Evolutionary conservation across 2,329 filamentous ascomycete genomes (phyloP).

Genomic region (Penicillium sp.): DNA sequence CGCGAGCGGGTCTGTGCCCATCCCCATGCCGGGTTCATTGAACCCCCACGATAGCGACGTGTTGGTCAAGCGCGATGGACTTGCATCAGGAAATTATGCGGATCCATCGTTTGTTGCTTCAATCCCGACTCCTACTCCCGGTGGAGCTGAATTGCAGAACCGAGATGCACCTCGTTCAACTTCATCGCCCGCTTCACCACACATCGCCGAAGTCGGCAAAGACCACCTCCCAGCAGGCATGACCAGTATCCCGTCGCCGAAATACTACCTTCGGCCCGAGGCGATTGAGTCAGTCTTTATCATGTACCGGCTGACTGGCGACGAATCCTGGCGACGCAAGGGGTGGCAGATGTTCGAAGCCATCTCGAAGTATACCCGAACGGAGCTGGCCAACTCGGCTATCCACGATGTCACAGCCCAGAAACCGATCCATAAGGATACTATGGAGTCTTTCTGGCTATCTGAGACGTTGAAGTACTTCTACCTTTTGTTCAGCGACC

Average conservation of each 20-base stretch:
- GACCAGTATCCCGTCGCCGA: conserved; percentile 36
- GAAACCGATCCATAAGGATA: conserved; percentile 50
- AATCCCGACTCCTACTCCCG: background rate
- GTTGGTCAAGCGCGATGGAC: conserved; percentile 16
- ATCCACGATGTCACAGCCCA: conserved; percentile 63
- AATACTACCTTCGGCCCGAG: conserved; percentile 58
- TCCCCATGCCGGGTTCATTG: conserved; percentile 25
- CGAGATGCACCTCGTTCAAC: conserved; percentile 16
- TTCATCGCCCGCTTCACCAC: conserved; percentile 29
- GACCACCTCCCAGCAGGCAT: conserved; percentile 46
- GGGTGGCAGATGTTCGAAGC: conserved; percentile 73
- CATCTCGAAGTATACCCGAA: conserved; percentile 60
- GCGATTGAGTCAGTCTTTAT: conserved; percentile 79
- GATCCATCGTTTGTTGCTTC: background rate
- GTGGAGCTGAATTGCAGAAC: conserved; percentile 7
- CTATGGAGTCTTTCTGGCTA: conserved; percentile 75
- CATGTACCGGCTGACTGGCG: conserved; percentile 71
- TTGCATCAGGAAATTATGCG: conserved; percentile 1
- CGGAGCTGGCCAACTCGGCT: conserved; percentile 62
- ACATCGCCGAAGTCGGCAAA: conserved; percentile 38
- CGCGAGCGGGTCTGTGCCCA: conserved; percentile 10
- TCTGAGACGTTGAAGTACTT: conserved; percentile 51
- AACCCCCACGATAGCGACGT: conserved; percentile 23
- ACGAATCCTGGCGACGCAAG: conserved; percentile 62
- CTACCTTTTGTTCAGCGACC: conserved; percentile 48